Percentiles rank a stretch among this genome's conserved stretches.
phyloP scores from a whole-genome alignment of 2,329 filamentous ascomycete species.

The Cryphonectria parasitica region DNA sequence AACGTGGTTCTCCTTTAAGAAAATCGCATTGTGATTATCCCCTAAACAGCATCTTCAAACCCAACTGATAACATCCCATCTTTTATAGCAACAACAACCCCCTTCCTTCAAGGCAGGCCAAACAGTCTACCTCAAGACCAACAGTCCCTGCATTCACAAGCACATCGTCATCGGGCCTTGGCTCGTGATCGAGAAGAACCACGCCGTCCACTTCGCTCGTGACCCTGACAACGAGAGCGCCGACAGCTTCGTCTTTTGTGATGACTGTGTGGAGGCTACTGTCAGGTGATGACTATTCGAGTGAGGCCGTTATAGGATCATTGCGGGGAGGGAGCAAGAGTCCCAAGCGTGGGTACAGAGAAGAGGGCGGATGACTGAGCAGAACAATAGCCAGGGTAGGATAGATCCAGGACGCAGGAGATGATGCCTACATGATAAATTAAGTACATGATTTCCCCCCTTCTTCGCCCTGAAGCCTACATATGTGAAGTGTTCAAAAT shows the following conservation, averaged over 20 bases:
- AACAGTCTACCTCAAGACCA: conserved; percentile 1
- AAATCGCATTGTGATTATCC: no score
- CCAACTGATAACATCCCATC: background rate
- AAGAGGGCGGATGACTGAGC: background rate
- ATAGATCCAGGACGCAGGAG: background rate
- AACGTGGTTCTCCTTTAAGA: background rate
- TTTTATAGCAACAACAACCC: background rate
- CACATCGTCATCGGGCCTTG: background rate
- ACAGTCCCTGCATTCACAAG: background rate
- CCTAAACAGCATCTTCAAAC: background rate
- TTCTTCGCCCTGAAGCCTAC: background rate
- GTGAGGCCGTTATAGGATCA: background rate
- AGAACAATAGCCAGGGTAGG: background rate
- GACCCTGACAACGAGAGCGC: background rate
- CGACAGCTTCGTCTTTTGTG: background rate
- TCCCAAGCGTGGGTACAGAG: background rate
- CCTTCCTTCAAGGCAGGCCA: background rate
- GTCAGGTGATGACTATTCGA: background rate
- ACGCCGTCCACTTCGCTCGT: conserved; percentile 1
- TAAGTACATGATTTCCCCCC: background rate
- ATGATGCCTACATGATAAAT: background rate
- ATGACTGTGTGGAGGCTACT: background rate
- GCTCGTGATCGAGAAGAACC: conserved; percentile 6
- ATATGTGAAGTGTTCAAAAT: background rate
- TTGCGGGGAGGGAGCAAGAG: background rate